Evolutionary conservation across 306 rosid genomes (phyloP).

Genomic region (Mimosa pudica): DNA sequence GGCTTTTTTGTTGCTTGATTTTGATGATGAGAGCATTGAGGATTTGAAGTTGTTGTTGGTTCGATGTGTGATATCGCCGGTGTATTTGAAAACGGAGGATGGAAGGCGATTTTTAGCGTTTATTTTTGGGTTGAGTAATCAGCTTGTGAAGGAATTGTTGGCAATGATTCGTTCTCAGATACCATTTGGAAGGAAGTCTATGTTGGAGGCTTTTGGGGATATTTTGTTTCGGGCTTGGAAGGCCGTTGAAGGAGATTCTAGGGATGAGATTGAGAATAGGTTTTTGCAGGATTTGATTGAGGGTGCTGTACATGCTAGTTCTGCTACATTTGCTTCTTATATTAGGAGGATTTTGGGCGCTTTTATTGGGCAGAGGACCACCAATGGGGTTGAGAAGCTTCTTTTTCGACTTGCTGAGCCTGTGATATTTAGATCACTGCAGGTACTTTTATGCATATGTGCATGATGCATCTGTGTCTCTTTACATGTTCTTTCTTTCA

Average conservation of each 20-base stretch:
- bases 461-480: neutral
- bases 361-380: slow-evolving; percentile 84
- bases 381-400: slow-evolving; percentile 77
- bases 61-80: slow-evolving; percentile 71
- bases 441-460: slow-evolving; percentile 49
- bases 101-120: slow-evolving; percentile 79
- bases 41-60: slow-evolving; percentile 70
- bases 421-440: slow-evolving; percentile 84
- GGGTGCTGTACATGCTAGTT: slow-evolving; percentile 61
- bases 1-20: slow-evolving; percentile 75
- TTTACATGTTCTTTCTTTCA: neutral
- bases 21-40: slow-evolving; percentile 77
- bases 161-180: slow-evolving; percentile 88
- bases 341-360: slow-evolving; percentile 79
- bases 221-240: slow-evolving; percentile 88
- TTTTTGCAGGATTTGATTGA: slow-evolving; percentile 83
- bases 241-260: slow-evolving; percentile 47
- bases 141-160: slow-evolving; percentile 72
- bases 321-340: slow-evolving; percentile 61
- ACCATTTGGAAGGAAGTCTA: slow-evolving; percentile 83
- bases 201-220: slow-evolving; percentile 85
- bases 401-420: slow-evolving; percentile 82
- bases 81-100: slow-evolving; percentile 77
- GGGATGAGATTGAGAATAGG: slow-evolving; percentile 63
- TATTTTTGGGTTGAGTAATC: slow-evolving; percentile 62